Base-by-base conservation (phyloP, 2,329 filamentous ascomycete genomes). In the Beauveria sp. region DNA sequence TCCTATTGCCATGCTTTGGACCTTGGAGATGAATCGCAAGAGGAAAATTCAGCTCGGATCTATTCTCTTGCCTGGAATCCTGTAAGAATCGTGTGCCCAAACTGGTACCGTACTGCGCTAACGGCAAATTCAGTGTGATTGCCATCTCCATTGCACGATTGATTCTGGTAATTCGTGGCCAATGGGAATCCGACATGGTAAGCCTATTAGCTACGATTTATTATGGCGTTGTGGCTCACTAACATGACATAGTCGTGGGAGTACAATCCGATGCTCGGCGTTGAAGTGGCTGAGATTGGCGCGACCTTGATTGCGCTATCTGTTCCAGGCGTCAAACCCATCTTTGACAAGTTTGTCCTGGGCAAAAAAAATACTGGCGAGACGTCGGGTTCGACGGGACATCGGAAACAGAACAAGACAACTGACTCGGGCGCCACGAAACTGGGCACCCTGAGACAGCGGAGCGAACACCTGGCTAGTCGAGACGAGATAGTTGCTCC, bases 201-300 rank as follows among this genome's bases (percentile, higher is more conserved):
- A 28, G 59, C 28, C 9, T 31, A 31, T 2, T 31, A 18, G 38
- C 2, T 22, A 20, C 38, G 8, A 9, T 0, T 1, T n/a, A n/a
- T 5, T 3, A 12, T 14, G 18, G 28, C 22, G 8, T 14, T 24
- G 2, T 16, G 16, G 34, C 20, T 6, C 20, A 45, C 48, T 55
- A 56, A 48, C 26, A 45, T 38, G 3, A 18, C 6, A n/a, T n/a
- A 62, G 69, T 80, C 79, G 18, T 83, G 80, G 80, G 72, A 73
- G 26, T 83, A 83, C 66, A 76, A 80, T 58, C 77, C 79, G 0
- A 76, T 82, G 71, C 69, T 83, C 4, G 77, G 71, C 3, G 74
- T 82, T 4, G 80, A 83, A 67, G 77, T 77, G 3, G 75, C 80
- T 1, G 80, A 83, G 46, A 78, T 83, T 22, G 79, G 79, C 4